Conservation (phyloP, 2,329 filamentous ascomycete species). For the Cordyceps militaris region DNA sequence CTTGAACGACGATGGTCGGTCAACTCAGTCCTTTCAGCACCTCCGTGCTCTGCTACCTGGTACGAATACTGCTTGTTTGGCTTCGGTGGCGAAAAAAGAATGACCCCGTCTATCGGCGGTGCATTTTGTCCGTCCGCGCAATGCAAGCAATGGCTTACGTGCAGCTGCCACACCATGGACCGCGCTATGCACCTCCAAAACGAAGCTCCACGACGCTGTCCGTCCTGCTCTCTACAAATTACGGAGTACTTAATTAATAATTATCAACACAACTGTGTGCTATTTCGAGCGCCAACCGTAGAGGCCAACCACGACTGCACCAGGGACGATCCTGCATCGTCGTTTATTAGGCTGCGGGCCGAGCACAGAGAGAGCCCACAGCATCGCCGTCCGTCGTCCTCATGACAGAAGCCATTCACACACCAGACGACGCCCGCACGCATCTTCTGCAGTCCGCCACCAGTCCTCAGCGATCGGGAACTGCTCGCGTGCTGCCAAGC, state of each 20-base stretch:
- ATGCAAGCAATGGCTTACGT: constrained; percentile 3
- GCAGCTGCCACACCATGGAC: background rate
- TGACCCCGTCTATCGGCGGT: background rate
- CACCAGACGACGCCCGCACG: background rate
- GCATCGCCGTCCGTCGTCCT: background rate
- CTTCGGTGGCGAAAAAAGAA: background rate
- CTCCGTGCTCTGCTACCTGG: no score
- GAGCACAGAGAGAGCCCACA: background rate
- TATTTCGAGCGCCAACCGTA: background rate
- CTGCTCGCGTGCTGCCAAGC: constrained; percentile 8
- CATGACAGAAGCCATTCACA: background rate
- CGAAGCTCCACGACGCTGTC: background rate
- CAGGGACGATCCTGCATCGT: background rate
- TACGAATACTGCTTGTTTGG: no score
- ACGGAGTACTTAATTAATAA: background rate
- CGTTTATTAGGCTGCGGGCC: background rate
- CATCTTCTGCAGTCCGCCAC: background rate
- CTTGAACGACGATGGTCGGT: no score
- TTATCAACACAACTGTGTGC: background rate
- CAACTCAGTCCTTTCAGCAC: no score
- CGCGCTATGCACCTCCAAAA: background rate
- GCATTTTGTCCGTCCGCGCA: background rate
- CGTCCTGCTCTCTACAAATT: no score
- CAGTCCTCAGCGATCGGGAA: background rate
- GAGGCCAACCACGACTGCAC: background rate